Conservation (phyloP, 345 rosid genomes). For the Euphorbia tirucalli region DNA sequence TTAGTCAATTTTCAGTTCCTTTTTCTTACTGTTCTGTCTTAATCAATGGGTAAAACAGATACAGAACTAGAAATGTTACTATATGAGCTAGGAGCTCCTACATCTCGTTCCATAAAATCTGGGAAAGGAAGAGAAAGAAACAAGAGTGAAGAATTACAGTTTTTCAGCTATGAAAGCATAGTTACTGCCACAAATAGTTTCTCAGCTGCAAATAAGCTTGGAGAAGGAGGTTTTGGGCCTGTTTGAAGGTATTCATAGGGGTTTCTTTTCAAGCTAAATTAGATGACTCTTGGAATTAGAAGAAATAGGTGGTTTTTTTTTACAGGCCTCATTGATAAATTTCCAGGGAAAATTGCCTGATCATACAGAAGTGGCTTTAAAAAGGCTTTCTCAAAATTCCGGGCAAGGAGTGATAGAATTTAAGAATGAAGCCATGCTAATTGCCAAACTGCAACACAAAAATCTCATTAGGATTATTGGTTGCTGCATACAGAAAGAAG, state of each 20-base stretch:
- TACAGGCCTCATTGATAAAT: not conserved
- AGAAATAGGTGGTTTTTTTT: not conserved
- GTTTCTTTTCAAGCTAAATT: too few species aligned
- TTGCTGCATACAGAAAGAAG: slow-evolving; percentile 15
- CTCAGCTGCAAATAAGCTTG: not conserved
- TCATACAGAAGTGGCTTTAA: slow-evolving; percentile 17
- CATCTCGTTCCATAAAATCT: not conserved
- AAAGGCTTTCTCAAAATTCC: slow-evolving; percentile 6
- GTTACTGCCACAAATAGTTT: slow-evolving; percentile 1
- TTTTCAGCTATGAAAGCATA: not conserved
- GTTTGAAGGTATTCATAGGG: not conserved
- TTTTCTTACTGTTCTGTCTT: not conserved
- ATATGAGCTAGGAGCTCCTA: not conserved
- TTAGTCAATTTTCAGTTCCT: not conserved
- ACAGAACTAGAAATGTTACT: slow-evolving; percentile 6
- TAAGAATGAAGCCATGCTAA: slow-evolving; percentile 16
- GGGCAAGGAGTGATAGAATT: slow-evolving; percentile 22
- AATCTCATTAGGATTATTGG: slow-evolving; percentile 22
- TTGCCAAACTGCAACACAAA: slow-evolving; percentile 20
- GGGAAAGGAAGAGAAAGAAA: not conserved
- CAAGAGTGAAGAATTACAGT: slow-evolving; percentile 1
- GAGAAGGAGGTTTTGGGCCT: slow-evolving; percentile 7
- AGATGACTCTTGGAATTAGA: not conserved
- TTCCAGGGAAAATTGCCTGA: slow-evolving; percentile 4
- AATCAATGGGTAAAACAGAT: not conserved